These are phyloP conservation scores for Biancaea sappan DNA, from an alignment of 306 rosid genomes.

Conservation along the genomic window DNA sequence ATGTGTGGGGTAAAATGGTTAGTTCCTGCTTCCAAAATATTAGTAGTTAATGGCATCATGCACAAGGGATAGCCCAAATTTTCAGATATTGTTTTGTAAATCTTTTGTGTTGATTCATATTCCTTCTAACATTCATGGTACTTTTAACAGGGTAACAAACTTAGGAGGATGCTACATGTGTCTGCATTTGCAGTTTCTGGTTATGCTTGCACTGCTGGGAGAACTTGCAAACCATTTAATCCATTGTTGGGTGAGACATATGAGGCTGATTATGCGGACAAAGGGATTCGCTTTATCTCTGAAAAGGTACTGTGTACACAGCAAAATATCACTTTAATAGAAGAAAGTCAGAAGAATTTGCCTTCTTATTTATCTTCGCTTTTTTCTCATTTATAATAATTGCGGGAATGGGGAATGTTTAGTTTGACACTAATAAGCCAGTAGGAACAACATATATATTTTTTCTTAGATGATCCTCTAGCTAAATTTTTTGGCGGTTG, in stretches of 20 bases:
- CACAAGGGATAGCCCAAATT: slow-evolving; percentile 3
- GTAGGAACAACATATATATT: background rate
- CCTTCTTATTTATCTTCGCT: background rate
- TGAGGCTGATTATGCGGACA: slow-evolving; percentile 92
- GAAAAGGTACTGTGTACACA: slow-evolving; percentile 67
- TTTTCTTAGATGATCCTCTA: background rate
- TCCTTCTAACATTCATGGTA: slow-evolving; percentile 16
- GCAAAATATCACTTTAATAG: background rate
- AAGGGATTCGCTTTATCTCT: slow-evolving; percentile 81
- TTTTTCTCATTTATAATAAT: background rate
- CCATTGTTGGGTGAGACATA: slow-evolving; percentile 95
- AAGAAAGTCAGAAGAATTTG: background rate
- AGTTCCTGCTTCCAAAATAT: slow-evolving; percentile 29
- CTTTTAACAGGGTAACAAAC: slow-evolving; percentile 68
- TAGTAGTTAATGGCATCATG: slow-evolving; percentile 13
- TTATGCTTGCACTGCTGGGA: slow-evolving; percentile 82
- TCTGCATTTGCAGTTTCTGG: slow-evolving; percentile 98
- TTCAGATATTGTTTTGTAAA: background rate
- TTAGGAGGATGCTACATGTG: slow-evolving; percentile 79
- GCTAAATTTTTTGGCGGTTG: slow-evolving; percentile 23
- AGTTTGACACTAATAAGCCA: background rate
- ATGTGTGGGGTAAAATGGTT: slow-evolving; percentile 87
- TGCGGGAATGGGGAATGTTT: background rate
- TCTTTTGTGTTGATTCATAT: background rate
- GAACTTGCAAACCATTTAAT: slow-evolving; percentile 94